A percentile compares a stretch with the other conserved stretches of the same genome.
phyloP scores from a whole-genome alignment of 192 early-diverging fungal genomes.

The Entomortierella beljakovae region DNA sequence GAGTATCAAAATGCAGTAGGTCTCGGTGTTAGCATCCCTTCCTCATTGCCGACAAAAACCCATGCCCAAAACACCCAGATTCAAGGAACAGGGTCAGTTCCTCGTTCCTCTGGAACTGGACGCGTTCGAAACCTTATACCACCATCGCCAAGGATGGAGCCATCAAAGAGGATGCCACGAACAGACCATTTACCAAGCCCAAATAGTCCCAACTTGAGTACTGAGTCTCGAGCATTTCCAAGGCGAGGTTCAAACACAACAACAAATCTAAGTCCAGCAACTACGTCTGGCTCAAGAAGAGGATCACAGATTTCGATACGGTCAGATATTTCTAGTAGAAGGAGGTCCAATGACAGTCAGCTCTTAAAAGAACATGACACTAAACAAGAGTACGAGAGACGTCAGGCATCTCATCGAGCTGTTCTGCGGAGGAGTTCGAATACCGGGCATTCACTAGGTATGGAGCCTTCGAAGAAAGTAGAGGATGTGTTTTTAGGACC shows the following conservation, averaged over 20 bases:
- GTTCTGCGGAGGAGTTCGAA: slow-evolving; percentile 4
- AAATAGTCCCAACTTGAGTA: slow-evolving; percentile 5
- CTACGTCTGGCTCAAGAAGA: slow-evolving; percentile 3
- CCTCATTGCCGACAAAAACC: neutral
- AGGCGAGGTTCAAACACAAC: neutral
- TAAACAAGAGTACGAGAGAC: slow-evolving; percentile 17
- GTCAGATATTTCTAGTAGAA: slow-evolving; percentile 4
- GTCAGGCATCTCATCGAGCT: neutral
- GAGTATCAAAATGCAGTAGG: slow-evolving; percentile 8
- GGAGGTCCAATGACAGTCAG: slow-evolving; percentile 18
- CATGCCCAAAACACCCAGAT: neutral
- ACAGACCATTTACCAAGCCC: slow-evolving; percentile 6
- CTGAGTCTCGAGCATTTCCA: slow-evolving; percentile 4
- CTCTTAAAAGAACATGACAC: slow-evolving; percentile 3
- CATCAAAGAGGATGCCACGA: slow-evolving; percentile 15
- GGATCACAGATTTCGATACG: slow-evolving; percentile 26
- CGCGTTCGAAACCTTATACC: slow-evolving; percentile 23
- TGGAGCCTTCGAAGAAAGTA: neutral
- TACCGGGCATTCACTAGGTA: neutral
- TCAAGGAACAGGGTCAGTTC: slow-evolving; percentile 3
- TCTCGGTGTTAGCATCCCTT: slow-evolving; percentile 22
- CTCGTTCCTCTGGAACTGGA: slow-evolving; percentile 1
- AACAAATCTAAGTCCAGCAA: slow-evolving; percentile 7
- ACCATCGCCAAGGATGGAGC: slow-evolving; percentile 25
- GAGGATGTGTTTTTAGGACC: slow-evolving; percentile 15